phyloP scores from a whole-genome alignment of 1,139 yeast species.

The Yamadazyma atmosphaerica region DNA sequence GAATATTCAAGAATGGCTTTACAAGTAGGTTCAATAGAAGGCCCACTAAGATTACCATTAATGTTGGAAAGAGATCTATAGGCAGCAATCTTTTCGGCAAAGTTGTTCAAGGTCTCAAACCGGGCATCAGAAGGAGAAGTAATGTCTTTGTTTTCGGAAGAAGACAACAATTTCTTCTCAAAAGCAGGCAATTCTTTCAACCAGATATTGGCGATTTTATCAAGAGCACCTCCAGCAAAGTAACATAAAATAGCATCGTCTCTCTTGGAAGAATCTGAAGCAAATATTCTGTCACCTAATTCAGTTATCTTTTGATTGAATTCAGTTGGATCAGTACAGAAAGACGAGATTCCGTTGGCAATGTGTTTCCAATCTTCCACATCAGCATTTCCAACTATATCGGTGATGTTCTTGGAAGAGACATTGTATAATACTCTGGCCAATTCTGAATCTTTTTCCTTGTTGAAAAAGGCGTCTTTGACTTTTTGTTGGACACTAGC shows the following conservation, averaged over 20 bases:
- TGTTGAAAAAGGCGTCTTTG: slow-evolving; percentile 66
- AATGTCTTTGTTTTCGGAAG: slow-evolving; percentile 35
- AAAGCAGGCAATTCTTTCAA: slow-evolving; percentile 64
- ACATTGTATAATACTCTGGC: slow-evolving; percentile 75
- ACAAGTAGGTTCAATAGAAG: slow-evolving; percentile 52
- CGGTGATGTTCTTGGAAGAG: slow-evolving; percentile 60
- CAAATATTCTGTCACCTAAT: slow-evolving; percentile 68
- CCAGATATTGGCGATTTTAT: slow-evolving; percentile 83
- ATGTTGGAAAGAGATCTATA: slow-evolving; percentile 58
- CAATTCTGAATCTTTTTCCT: slow-evolving; percentile 55
- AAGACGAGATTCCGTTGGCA: slow-evolving; percentile 68
- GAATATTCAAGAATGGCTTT: slow-evolving; percentile 75
- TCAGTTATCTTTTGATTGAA: slow-evolving; percentile 58
- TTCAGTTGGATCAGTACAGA: slow-evolving; percentile 43
- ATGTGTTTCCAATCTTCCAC: slow-evolving; percentile 81
- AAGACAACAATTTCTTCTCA: slow-evolving; percentile 51
- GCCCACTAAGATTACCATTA: slow-evolving; percentile 43
- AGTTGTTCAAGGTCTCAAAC: slow-evolving; percentile 74
- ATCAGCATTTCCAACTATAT: slow-evolving; percentile 76
- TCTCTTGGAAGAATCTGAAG: slow-evolving; percentile 36
- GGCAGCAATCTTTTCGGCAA: slow-evolving; percentile 80
- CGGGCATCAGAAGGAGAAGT: slow-evolving; percentile 82
- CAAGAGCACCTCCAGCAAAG: slow-evolving; percentile 79
- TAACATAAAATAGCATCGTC: slow-evolving; percentile 77
- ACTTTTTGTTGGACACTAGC: slow-evolving; percentile 65